A percentile compares a stretch with the other conserved stretches of the same genome.
Conservation (phyloP, 2,329 filamentous ascomycete genomes). For the Fusarium solani-melongenae region DNA sequence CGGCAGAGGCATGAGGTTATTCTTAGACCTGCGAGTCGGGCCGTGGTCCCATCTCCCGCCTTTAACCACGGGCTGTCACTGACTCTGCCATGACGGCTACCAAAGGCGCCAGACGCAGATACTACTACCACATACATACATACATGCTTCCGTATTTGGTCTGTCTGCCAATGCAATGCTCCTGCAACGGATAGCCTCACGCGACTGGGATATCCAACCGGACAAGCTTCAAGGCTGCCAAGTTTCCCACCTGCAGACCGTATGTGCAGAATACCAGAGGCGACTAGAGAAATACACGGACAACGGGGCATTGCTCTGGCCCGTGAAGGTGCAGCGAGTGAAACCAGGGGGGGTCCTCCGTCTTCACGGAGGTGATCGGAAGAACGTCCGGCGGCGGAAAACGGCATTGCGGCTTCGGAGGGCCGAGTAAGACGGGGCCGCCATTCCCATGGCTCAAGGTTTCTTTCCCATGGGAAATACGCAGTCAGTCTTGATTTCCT, state of each 20-base stretch:
- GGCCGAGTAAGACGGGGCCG: constrained; percentile 2
- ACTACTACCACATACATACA: neutral
- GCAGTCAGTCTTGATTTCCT: neutral
- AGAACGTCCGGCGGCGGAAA: neutral
- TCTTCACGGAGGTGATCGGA: constrained; percentile 17
- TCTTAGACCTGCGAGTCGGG: constrained; percentile 29
- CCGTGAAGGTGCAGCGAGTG: neutral
- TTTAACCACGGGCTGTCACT: neutral
- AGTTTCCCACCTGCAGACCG: neutral
- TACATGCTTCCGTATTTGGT: neutral
- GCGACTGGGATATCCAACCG: neutral
- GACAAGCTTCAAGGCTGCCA: neutral
- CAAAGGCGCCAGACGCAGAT: neutral
- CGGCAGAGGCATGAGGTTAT: constrained; percentile 21
- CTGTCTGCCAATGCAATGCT: neutral
- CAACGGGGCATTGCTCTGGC: neutral
- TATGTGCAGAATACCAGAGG: neutral
- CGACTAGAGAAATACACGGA: neutral
- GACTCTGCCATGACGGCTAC: neutral
- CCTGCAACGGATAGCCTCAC: constrained; percentile 10
- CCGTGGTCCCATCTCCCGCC: constrained; percentile 24
- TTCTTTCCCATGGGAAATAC: neutral
- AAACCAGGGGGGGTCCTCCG: neutral
- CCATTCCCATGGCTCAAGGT: neutral
- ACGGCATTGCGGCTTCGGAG: constrained; percentile 12